Evolutionary conservation across 2,329 filamentous ascomycete species (phyloP).

Genomic region (Exophiala sp.): DNA sequence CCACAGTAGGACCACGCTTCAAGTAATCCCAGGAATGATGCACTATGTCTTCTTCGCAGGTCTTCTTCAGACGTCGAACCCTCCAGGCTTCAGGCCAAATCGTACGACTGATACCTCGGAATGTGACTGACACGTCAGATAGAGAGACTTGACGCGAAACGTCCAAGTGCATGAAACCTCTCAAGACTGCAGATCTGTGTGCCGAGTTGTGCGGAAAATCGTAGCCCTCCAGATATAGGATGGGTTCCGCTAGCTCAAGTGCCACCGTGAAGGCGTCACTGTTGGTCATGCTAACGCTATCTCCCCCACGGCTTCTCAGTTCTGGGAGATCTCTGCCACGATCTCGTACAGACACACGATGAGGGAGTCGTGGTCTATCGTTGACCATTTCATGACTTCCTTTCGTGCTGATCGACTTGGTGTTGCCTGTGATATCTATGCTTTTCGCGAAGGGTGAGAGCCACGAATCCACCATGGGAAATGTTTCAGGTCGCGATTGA

Average conservation of each 20-base stretch:
- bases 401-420: not conserved
- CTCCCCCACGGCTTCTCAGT: not conserved
- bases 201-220: slow-evolving; percentile 6
- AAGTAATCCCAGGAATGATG: slow-evolving; percentile 8
- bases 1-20: not conserved
- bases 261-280: slow-evolving; percentile 3
- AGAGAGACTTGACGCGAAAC: not conserved
- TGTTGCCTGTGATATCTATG: slow-evolving; percentile 1
- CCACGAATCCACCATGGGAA: slow-evolving; percentile 5
- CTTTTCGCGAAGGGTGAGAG: slow-evolving; percentile 3
- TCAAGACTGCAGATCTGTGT: slow-evolving; percentile 5
- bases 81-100: slow-evolving; percentile 10
- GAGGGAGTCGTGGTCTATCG: not conserved
- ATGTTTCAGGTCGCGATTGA: not conserved
- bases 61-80: slow-evolving; percentile 1
- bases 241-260: slow-evolving; percentile 5
- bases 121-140: not conserved
- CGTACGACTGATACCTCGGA: not conserved
- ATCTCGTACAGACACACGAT: not conserved
- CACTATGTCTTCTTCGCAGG: slow-evolving; percentile 1
- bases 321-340: not conserved
- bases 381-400: not conserved
- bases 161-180: slow-evolving; percentile 1
- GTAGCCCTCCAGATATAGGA: slow-evolving; percentile 6
- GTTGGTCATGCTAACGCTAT: not conserved